These are phyloP conservation scores for Starmerella bombicola DNA, from an alignment of 805 yeast species.

Conservation along the genomic window DNA sequence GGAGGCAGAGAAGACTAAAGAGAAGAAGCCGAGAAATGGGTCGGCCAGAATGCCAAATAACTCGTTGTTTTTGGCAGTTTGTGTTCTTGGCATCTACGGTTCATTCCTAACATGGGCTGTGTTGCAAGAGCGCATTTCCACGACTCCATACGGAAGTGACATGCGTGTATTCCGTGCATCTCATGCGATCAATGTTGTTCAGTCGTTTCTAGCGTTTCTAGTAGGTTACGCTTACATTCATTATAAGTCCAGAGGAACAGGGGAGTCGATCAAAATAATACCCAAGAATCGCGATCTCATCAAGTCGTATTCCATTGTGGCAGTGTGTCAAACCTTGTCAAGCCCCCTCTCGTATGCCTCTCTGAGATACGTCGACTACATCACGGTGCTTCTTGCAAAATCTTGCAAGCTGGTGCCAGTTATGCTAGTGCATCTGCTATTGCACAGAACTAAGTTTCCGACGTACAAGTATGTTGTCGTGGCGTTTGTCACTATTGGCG, in stretches of 20 bases:
- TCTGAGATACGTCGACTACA: constrained; percentile 68
- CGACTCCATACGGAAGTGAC: constrained; percentile 55
- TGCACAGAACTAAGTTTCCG: constrained; percentile 65
- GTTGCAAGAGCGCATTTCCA: constrained; percentile 76
- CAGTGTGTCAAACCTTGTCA: constrained; percentile 58
- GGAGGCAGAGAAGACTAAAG: too few relatives aligned
- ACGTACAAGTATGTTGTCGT: constrained; percentile 69
- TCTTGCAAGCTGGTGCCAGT: constrained; percentile 92
- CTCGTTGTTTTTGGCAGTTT: constrained; percentile 20
- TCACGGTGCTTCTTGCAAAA: constrained; percentile 76
- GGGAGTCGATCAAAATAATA: constrained; percentile 21
- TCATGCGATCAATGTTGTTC: constrained; percentile 60
- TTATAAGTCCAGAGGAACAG: constrained; percentile 9
- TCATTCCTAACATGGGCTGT: constrained; percentile 88
- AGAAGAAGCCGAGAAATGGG: too few relatives aligned
- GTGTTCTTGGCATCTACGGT: constrained; percentile 58
- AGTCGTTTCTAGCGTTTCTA: constrained; percentile 57
- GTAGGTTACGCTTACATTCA: constrained; percentile 52
- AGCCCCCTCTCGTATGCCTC: constrained; percentile 75
- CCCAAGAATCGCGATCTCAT: constrained; percentile 16
- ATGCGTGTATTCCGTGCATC: constrained; percentile 56
- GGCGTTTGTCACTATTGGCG: constrained; percentile 66
- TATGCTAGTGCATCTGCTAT: constrained; percentile 63
- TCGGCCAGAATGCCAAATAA: too few relatives aligned
- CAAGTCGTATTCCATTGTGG: constrained; percentile 25